Conservation (phyloP, 2,329 filamentous ascomycete species). For the Coleophoma crateriformis region DNA sequence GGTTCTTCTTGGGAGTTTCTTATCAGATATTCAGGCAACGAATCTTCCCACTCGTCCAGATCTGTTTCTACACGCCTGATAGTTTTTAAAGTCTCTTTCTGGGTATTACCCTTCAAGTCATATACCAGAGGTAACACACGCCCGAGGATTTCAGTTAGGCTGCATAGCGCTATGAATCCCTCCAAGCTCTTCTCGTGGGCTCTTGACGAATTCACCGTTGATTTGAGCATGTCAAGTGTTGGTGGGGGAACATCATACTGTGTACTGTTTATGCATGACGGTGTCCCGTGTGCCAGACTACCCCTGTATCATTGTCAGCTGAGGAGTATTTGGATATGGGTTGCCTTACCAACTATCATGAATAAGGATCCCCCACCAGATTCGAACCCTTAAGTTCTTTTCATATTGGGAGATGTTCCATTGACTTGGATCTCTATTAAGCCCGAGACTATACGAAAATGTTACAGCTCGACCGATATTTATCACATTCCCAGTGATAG, state of each 20-base stretch:
- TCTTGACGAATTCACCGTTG: background rate
- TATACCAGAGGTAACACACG: constrained; percentile 14
- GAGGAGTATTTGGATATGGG: too few species aligned
- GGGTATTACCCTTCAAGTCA: constrained; percentile 1
- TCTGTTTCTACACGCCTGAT: constrained; percentile 9
- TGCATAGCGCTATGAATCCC: constrained; percentile 15
- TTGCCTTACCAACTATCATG: constrained; percentile 45
- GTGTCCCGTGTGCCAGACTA: constrained; percentile 18
- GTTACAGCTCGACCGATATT: constrained; percentile 44
- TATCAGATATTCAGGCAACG: constrained; percentile 1
- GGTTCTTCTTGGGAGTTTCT: background rate
- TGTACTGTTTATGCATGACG: constrained; percentile 8
- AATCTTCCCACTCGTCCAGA: constrained; percentile 16
- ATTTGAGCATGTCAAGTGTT: constrained; percentile 6
- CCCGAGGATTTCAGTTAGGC: constrained; percentile 13
- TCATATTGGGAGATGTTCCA: constrained; percentile 47
- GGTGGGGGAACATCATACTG: constrained; percentile 18
- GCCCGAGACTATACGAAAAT: constrained; percentile 45
- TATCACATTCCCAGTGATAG: constrained; percentile 51
- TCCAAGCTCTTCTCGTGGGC: background rate
- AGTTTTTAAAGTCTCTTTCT: constrained; percentile 3
- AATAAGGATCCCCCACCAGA: constrained; percentile 51
- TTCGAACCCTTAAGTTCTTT: constrained; percentile 43
- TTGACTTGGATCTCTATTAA: constrained; percentile 44
- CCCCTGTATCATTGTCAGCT: constrained; percentile 7